Evolutionary conservation across 225 moss, liverwort and hornwort species (phyloP), one percentile per base, ranked within the genome.

Genomic region (Antitrichia curtipendula): DNA sequence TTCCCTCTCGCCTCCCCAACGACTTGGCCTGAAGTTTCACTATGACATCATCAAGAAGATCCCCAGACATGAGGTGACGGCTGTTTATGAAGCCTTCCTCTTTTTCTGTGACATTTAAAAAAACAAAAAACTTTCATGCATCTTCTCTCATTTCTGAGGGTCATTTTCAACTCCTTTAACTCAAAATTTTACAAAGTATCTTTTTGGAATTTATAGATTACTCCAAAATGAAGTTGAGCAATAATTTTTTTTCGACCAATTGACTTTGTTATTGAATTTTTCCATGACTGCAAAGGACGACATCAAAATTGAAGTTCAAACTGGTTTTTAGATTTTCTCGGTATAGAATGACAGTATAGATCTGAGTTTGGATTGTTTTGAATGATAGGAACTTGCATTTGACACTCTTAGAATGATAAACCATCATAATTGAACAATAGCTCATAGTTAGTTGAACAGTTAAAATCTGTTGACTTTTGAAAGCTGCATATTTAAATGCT

Each of bases 21-120:
- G 89, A 89, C 83, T 88, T 82, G 99, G 97, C 57, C 85, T 97
- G 61, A 91, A 89, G 90, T 99, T 95, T 90, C 96, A 95, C 84
- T 85, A 59, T 64, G 99, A 99, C 88, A 97, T 99, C 71, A 96
- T 90, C 88, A 95, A 89, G 82, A 97, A 92, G 75, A 99, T 99
- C 61, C 99, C 97, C 8, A 94, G 99, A 84, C 91, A 95, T 86
- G 99, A 99, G 99, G 99, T 99, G 88, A 88, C 7, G 40, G 15
- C 50, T 65, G 31, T 65, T 41, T 6, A 45, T 52, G 20, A 56
- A 78, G 31, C 38, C 38, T 77, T 74, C 31, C 14, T 68, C 69
- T 86, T 85, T 40, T 52, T 21, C 59, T 86, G 43, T 77, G 47
- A 58, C 17, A 41, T n/a, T n/a, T n/a, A n/a, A n/a, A n/a, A n/a